Conservation (phyloP, 2,329 filamentous ascomycete species). For the Grosmannia clavigera region DNA sequence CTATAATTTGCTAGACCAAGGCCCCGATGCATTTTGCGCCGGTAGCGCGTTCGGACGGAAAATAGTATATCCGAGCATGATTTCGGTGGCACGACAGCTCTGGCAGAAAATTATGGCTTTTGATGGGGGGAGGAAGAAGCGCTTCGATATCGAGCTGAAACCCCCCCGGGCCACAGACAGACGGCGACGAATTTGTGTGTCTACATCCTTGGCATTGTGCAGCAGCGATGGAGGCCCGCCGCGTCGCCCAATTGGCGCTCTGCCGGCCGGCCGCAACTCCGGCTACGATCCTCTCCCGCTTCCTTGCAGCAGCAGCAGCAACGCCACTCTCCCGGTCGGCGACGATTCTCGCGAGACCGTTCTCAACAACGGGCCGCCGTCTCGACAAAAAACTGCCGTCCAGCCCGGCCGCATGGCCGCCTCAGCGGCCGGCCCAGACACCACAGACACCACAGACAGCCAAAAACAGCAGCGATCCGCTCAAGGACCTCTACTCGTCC, state of each 20-base stretch:
- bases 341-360: background rate
- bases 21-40: background rate
- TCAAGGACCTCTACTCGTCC: conserved; percentile 7
- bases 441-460: background rate
- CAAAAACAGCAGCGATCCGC: background rate
- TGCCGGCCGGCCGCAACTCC: background rate
- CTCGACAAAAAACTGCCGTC: background rate
- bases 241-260: background rate
- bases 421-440: background rate
- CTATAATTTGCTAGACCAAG: background rate
- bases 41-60: conserved; percentile 5
- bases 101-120: background rate
- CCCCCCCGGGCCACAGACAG: too few species aligned
- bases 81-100: conserved; percentile 1
- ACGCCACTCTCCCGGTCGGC: background rate
- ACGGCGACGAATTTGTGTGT: too few species aligned
- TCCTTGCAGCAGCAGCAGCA: background rate
- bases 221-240: background rate
- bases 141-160: background rate
- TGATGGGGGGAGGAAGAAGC: background rate
- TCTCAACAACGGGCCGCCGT: background rate
- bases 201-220: background rate
- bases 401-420: background rate
- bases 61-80: conserved; percentile 1
- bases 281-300: background rate